Conservation (phyloP, 148 eudicot genomes). For the Euryodendron excelsum region DNA sequence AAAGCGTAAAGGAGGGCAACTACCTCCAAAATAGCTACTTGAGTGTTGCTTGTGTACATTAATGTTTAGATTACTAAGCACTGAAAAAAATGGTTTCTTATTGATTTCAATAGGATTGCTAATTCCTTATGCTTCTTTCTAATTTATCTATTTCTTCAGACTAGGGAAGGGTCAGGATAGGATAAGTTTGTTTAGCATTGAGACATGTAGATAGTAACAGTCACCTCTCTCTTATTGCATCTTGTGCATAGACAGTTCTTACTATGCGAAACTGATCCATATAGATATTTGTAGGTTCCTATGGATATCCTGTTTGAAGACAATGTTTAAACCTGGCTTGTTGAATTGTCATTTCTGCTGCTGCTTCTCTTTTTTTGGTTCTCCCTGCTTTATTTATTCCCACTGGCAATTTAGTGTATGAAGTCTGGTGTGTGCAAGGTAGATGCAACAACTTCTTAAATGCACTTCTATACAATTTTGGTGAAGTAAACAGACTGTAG, state of each 20-base stretch:
- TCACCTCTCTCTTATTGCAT: not conserved
- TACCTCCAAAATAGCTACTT: not conserved
- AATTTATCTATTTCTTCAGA: no score
- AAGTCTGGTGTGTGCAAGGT: no score
- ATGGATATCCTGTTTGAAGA: not conserved
- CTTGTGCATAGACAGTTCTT: not conserved
- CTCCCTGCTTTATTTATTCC: not conserved
- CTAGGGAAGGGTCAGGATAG: not conserved
- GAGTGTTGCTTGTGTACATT: not conserved
- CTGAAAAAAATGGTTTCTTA: not conserved
- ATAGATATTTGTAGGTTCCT: not conserved
- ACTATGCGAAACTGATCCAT: not conserved
- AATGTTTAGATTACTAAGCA: not conserved
- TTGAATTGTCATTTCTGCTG: no score
- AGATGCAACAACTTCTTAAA: no score
- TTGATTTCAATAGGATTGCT: not conserved
- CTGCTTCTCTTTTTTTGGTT: no score
- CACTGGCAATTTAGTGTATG: not conserved
- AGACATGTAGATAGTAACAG: not conserved
- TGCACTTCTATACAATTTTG: not conserved
- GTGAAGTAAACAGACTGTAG: not conserved
- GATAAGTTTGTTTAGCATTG: not conserved
- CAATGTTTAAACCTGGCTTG: not conserved
- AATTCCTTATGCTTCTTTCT: not conserved
- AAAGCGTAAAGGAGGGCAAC: not conserved